Conservation (phyloP, 2,329 filamentous ascomycete genomes). For the Clarireedia sp. region DNA sequence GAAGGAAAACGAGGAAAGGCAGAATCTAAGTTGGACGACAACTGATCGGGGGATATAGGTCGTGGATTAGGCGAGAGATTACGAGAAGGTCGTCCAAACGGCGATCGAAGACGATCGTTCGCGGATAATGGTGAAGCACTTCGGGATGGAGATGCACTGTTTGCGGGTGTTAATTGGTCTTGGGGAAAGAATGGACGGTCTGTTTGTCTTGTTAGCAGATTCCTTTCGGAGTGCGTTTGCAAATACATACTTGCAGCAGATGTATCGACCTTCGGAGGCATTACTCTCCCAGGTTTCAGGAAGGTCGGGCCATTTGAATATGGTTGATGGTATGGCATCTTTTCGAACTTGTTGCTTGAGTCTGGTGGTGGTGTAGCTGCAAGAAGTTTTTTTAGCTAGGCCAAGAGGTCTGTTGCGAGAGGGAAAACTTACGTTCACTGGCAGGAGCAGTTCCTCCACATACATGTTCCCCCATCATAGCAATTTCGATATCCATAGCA, state of each 20-base stretch:
- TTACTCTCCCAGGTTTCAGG: conserved; percentile 33
- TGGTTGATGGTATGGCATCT: conserved; percentile 17
- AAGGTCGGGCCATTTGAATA: conserved; percentile 19
- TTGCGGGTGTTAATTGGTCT: conserved; percentile 56
- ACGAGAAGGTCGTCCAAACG: conserved; percentile 28
- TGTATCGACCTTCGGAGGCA: conserved; percentile 44
- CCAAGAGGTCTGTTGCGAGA: not conserved
- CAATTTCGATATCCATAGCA: conserved; percentile 69
- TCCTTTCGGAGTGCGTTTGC: not conserved
- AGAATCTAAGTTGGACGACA: conserved; percentile 38
- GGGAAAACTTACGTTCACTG: conserved; percentile 36
- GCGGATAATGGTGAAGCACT: conserved; percentile 57
- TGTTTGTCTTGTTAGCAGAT: conserved; percentile 25
- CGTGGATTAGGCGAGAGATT: conserved; percentile 32
- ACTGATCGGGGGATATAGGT: conserved; percentile 37
- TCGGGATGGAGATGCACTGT: conserved; percentile 47
- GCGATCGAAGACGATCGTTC: conserved; percentile 37
- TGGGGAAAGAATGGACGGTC: conserved; percentile 47
- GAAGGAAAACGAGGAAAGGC: conserved; percentile 47
- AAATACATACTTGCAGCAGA: conserved; percentile 42
- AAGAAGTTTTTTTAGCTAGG: conserved; percentile 8
- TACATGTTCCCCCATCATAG: conserved; percentile 76
- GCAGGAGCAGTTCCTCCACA: conserved; percentile 44
- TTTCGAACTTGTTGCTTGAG: conserved; percentile 19
- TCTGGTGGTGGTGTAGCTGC: conserved; percentile 28